Base-by-base conservation (phyloP, 306 rosid species). In the Rubus parviflorus region DNA sequence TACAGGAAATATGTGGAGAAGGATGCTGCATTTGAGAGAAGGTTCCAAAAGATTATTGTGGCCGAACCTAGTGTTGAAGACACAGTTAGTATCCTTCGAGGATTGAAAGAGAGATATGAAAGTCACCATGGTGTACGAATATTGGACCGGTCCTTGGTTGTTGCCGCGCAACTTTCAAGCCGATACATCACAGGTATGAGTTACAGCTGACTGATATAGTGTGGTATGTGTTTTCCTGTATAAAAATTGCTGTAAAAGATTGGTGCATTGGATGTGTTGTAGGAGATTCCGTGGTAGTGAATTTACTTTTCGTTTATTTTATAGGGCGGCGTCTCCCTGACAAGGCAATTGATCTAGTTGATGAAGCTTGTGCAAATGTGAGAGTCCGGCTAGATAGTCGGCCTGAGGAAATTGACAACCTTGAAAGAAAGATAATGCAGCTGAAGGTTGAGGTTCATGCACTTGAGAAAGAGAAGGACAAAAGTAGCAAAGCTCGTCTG, bases 11-110 rank as follows among this genome's bases (percentile, higher is more conserved):
- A 94, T 67, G 97, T 94, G 6, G 98, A 94, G 78, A 94, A 94
- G 81, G 98, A 94, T 86, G 98, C 97, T 0, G 98, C 98, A 5
- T 94, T 94, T 65, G 98, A 90, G 80, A 90, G 98, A 71, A 86
- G 98, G 83, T 90, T 94, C 49, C 98, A 94, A 51, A 97, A 94
- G 80, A 97, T 94, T 25, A 90, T 68, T 82, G 98, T 92, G 76
- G 96, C 97, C 2, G 98, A 94, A 67, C 98, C 98, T 16, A 94
- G 94, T 41, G 96, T 94, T 6, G 54, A 75, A 0, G 98, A 94
- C 47, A 92, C 97, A 2, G 82, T 94, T 20, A 94, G 90, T 63
- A 94, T 94, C 4, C 98, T 94, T 72, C 90, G 98, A 5, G 98
- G 98, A 10, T 22, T 94, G 60, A 94, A 91, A 75, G 98, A 94